Evolutionary conservation across 495 filamentous ascomycete species (phyloP), one percentile per base, ranked within the genome.

Genomic region (Halenospora varia): DNA sequence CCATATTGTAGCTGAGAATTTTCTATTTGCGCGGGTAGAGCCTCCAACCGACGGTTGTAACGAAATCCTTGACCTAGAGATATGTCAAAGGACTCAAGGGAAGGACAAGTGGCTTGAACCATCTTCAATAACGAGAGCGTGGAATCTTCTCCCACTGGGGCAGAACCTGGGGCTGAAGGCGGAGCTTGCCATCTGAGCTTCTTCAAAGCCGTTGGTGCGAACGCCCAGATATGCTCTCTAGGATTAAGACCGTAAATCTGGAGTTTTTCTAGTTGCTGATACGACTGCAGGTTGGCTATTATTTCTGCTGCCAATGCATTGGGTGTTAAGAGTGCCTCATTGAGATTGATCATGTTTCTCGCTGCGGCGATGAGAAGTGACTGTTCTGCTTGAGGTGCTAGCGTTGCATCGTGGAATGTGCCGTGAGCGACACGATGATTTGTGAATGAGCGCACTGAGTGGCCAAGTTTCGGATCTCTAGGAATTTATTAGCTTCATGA

Each of bases 51-150:
- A 35, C 29, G 4, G 13, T 35, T 49, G n/a, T n/a, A n/a, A n/a
- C n/a, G n/a, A n/a, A n/a, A n/a, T 25, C 10, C 10, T 22, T 20
- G 2, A 9, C 2, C 2, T n/a, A n/a, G 3, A 24, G 22, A 24
- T 4, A 62, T 51, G 19, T 55, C 49, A 2, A 62, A 40, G 2
- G 25, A 54, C 24, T 57, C 55, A 2, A 62, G 24, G 45, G 3
- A 44, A 8, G 60, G 60, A 25, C 60, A 62, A 1, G 60, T 62
- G 24, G 51, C 22, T 58, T 58, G 48, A 46, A 51, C 46, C 3
- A 55, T 50, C 23, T 62, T 57, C n/a, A 54, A 13, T 4, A 62
- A 23, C n/a, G n/a, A n/a, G n/a, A n/a, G n/a, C n/a, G n/a, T n/a
- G 35, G 41, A 55, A 2, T 20, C 6, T 18, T 20, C 35, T 3